Evolutionary conservation across 2,329 filamentous ascomycete species (phyloP), one percentile per base, ranked within the genome.

Genomic region (Leptosphaerulina australis): DNA sequence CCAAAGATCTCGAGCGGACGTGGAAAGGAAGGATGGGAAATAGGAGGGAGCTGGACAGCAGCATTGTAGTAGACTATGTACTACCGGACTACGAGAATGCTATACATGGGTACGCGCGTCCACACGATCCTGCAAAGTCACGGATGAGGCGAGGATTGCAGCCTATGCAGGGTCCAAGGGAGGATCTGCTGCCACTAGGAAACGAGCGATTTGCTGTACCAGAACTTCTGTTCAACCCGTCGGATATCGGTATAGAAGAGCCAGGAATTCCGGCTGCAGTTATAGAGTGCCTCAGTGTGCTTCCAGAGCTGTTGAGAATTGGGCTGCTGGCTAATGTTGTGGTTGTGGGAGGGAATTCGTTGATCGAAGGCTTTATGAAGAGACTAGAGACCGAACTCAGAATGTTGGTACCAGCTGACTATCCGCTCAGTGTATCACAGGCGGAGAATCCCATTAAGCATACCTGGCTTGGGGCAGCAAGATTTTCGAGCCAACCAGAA

Each of bases 161-260:
- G 76, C 65, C 69, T 76, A 43, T 65, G 65, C 77, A 74, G 33
- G 72, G 72, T 9, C 79, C 80, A 0, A 69, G 72, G 18, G 93
- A 97, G 69, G 92, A 97, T 69, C 80, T 92, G 11, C 76, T 99
- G 56, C 90, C 91, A 0, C 79, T 99, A 8, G 87, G 90, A 4
- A 97, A 97, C 71, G 94, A 99, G 75, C 84, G 93, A 35, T 99
- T 99, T 68, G 79, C 85, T 2, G 88, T 96, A 0, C 93, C 94
- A 0, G 94, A 99, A 70, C 79, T 97, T 5, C 76, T 99, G 2
- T 97, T 99, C 75, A 88, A 83, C 46, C 94, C 94, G 0, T 81
- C 82, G 3, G 93, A 97, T 73, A 86, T 96, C 33, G 92, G 91
- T 0, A 84, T 97, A 72, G 83, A 85, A 36, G 90, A 96, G 64